Evolutionary conservation across 495 filamentous ascomycete genomes (phyloP), one percentile per base, ranked within the genome.

Genomic region (Penicillium odoratum): DNA sequence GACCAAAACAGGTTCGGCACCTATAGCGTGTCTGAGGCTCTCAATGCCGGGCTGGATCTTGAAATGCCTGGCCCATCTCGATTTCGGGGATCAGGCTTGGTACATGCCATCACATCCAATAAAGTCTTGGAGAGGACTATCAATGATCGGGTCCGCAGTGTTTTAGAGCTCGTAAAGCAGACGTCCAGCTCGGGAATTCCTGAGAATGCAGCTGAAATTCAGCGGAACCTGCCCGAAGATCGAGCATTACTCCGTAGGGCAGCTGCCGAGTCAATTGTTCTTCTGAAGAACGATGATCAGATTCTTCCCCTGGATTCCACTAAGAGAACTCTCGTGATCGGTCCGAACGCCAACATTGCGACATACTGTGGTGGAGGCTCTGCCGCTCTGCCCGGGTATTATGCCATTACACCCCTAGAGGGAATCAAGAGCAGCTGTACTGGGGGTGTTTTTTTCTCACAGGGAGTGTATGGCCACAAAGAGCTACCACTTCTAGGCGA

Each of bases 301-400:
- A 65, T 85, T 11, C 74, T 92, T 3, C 88, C 88, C 3, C 69
- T 92, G 7, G 76, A 81, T 54, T 80, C 77, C 57, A 71, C 73
- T 31, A 82, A 81, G 34, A 72, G 72, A 45, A 79, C 91, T 45
- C 86, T 87, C 6, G 78, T 93, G 15, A 92, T 95, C 49, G 89
- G 89, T 4, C 89, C 89, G 1, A 92, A 91, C 64, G 81, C 87
- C 13, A 85, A 90, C 61, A 74, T 85, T 52, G 87, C 89, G 0
- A 85, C 88, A 53, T 85, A 85, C 45, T 84, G 87, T 51, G 90
- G 91, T 34, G 90, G 90, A 48, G 89, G 91, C 29, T 89, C 85
- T 61, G 88, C 90, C 2, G 83, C 83, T 52, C 73, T 93, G n/a
- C 84, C 85, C 54, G 85, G 88, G 6, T 92, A 93, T 63, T 90